These are phyloP conservation scores for Mycena haematopus DNA, from an alignment of 768 basidiomycete genomes.

Conservation along the genomic window DNA sequence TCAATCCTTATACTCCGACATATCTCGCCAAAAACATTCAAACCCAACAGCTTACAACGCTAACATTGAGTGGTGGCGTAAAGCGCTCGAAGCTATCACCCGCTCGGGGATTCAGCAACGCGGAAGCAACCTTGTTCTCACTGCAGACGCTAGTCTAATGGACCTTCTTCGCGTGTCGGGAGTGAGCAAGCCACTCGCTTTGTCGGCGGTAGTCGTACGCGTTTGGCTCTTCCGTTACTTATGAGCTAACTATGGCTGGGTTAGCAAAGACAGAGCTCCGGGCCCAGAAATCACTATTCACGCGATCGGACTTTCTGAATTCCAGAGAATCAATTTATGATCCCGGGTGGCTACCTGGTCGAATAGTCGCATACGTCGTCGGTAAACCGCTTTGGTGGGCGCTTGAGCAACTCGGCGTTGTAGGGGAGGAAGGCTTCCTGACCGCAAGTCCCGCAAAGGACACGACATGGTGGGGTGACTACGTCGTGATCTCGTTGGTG, in stretches of 20 bases:
- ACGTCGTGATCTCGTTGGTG: slow-evolving; percentile 69
- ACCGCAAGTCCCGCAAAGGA: slow-evolving; percentile 41
- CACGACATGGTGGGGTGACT: slow-evolving; percentile 70
- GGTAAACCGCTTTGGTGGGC: slow-evolving; percentile 89
- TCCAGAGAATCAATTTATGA: slow-evolving; percentile 69
- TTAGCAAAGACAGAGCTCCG: slow-evolving; percentile 76
- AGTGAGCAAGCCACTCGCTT: slow-evolving; percentile 76
- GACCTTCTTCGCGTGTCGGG: slow-evolving; percentile 70
- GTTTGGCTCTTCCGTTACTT: slow-evolving; percentile 1
- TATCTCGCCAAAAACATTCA: slow-evolving; percentile 80
- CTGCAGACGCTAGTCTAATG: slow-evolving; percentile 57
- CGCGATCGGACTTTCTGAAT: slow-evolving; percentile 59
- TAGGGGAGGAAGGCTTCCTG: slow-evolving; percentile 63
- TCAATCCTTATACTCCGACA: slow-evolving; percentile 87
- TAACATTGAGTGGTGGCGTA: slow-evolving; percentile 89
- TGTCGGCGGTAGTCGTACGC: slow-evolving; percentile 79
- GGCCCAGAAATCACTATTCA: slow-evolving; percentile 50
- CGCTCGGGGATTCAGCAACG: slow-evolving; percentile 58
- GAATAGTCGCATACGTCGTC: slow-evolving; percentile 73
- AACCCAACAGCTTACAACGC: slow-evolving; percentile 85
- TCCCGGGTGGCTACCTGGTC: slow-evolving; percentile 70
- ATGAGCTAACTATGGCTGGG: slow-evolving; percentile 39
- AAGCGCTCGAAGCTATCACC: slow-evolving; percentile 67
- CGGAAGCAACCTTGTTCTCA: slow-evolving; percentile 64
- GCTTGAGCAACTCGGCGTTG: slow-evolving; percentile 76